A percentile compares a stretch with the other conserved stretches of the same genome.
Evolutionary conservation across 495 filamentous ascomycete species (phyloP).

Genomic region (Hamigera avellanea): DNA sequence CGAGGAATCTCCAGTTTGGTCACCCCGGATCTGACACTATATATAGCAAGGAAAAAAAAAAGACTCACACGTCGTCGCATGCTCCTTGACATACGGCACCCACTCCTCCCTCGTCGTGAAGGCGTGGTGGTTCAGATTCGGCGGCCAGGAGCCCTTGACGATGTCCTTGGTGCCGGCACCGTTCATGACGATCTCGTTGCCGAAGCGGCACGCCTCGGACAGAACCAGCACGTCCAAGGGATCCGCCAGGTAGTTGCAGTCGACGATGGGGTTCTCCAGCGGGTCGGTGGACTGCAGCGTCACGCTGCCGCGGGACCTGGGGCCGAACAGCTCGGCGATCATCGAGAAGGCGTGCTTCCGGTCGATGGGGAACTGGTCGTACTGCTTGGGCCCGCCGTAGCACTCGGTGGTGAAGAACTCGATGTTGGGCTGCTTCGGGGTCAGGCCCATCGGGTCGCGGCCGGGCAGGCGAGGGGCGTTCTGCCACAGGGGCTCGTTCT

Average conservation of each 20-base stretch:
- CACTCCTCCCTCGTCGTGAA: constrained; percentile 36
- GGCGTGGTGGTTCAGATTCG: constrained; percentile 22
- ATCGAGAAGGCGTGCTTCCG: constrained; percentile 31
- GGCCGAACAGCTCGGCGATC: constrained; percentile 28
- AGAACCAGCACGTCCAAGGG: constrained; percentile 36
- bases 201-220: constrained; percentile 37
- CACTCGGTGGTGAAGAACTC: constrained; percentile 42
- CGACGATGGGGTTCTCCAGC: constrained; percentile 29
- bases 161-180: constrained; percentile 43
- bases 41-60: background rate
- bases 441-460: constrained; percentile 42
- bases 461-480: constrained; percentile 26
- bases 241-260: constrained; percentile 39
- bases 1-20: too few species aligned
- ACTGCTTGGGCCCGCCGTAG: constrained; percentile 42
- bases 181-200: constrained; percentile 42
- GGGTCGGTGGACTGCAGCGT: constrained; percentile 24
- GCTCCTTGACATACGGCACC: constrained; percentile 34
- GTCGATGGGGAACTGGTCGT: constrained; percentile 29
- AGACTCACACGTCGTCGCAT: constrained; percentile 41
- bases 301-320: constrained; percentile 30
- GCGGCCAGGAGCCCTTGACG: constrained; percentile 43
- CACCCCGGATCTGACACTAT: too few species aligned
- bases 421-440: constrained; percentile 34
- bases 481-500: constrained; percentile 30